Evolutionary conservation across 2,329 filamentous ascomycete genomes (phyloP).

Genomic region (Colletotrichum sp.): DNA sequence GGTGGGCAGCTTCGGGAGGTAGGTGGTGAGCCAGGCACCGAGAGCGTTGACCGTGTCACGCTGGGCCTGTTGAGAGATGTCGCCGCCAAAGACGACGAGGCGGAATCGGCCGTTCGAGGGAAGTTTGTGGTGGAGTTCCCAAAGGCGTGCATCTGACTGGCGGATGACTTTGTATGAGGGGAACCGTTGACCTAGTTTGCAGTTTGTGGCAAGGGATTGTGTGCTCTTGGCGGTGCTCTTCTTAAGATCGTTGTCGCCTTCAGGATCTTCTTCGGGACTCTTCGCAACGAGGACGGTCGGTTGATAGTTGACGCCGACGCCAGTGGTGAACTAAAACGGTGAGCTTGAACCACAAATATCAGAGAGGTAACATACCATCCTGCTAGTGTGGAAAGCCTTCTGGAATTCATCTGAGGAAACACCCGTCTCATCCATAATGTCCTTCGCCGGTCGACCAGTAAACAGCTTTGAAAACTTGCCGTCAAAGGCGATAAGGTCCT

Average conservation of each 20-base stretch:
- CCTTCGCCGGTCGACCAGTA: constrained; percentile 59
- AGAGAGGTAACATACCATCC: constrained; percentile 33
- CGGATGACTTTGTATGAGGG: constrained; percentile 64
- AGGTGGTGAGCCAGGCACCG: constrained; percentile 44
- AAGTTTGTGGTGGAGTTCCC: constrained; percentile 65
- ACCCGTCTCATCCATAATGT: constrained; percentile 63
- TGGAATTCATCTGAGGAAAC: constrained; percentile 69
- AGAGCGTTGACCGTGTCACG: constrained; percentile 50
- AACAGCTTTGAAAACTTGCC: constrained; percentile 62
- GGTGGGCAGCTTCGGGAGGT: constrained; percentile 9
- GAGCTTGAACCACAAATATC: not conserved
- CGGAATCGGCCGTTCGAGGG: constrained; percentile 62
- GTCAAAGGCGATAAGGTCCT: constrained; percentile 63
- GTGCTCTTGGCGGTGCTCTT: constrained; percentile 37
- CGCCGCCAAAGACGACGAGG: constrained; percentile 66
- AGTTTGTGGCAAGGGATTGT: constrained; percentile 47
- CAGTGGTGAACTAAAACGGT: constrained; percentile 20
- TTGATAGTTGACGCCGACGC: constrained; percentile 59
- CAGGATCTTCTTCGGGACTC: constrained; percentile 36
- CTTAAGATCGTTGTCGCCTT: constrained; percentile 42
- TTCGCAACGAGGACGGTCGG: constrained; percentile 62
- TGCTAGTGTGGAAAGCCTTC: constrained; percentile 62
- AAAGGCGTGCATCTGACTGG: constrained; percentile 59
- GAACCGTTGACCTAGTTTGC: constrained; percentile 63
- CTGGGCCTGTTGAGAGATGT: constrained; percentile 51